phyloP scores from a whole-genome alignment of 768 basidiomycete species.

The Daedaleopsis sinensis region DNA sequence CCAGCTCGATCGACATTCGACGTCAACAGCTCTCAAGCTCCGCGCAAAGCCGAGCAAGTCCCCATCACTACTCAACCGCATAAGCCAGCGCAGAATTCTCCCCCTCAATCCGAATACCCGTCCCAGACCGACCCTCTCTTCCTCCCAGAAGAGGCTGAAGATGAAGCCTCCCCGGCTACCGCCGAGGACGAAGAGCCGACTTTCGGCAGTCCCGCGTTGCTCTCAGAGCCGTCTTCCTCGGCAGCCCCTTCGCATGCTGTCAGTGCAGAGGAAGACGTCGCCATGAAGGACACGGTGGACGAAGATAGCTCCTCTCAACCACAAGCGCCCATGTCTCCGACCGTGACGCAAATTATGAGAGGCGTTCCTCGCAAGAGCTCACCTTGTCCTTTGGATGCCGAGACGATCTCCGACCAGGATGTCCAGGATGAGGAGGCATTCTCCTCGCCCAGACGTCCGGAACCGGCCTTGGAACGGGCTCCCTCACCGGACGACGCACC shows the following conservation, averaged over 20 bases:
- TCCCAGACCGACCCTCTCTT: conserved; percentile 21
- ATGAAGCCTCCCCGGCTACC: not conserved
- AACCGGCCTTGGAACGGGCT: not conserved
- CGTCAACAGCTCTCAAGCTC: conserved; percentile 33
- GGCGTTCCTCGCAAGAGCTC: not conserved
- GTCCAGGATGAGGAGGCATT: not conserved
- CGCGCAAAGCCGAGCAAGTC: not conserved
- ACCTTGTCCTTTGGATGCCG: not conserved
- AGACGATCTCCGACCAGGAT: not conserved
- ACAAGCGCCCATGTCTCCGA: not conserved
- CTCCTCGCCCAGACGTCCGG: not conserved
- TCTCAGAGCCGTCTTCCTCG: not conserved
- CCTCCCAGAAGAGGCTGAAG: conserved; percentile 20
- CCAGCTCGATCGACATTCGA: conserved; percentile 75
- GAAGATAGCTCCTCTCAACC: not conserved
- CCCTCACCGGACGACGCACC: not conserved
- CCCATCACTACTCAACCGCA: not conserved
- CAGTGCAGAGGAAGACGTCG: not conserved
- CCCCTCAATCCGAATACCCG: not conserved
- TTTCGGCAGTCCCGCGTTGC: conserved; percentile 8
- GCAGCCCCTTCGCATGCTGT: not conserved
- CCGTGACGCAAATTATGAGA: not conserved
- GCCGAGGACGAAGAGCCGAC: not conserved
- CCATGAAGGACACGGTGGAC: not conserved
- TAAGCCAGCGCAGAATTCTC: too few relatives aligned